Conservation (phyloP, 331 rosid genomes). For the Quercus phellos region DNA sequence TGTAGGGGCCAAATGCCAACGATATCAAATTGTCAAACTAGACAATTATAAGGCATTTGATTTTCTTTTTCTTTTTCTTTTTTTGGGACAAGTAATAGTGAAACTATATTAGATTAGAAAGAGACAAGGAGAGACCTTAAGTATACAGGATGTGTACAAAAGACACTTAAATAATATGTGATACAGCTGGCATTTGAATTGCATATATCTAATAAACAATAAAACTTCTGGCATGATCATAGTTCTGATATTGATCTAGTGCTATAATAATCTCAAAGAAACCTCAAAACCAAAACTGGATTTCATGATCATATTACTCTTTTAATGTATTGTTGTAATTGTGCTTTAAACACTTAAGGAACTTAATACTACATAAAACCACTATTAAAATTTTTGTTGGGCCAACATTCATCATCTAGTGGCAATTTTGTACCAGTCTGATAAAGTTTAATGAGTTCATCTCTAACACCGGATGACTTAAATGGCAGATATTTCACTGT, state of each 20-base stretch:
- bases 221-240: neutral
- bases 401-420: no score
- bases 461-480: neutral
- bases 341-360: neutral
- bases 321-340: neutral
- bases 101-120: no score
- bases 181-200: neutral
- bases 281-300: neutral
- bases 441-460: no score
- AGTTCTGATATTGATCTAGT: neutral
- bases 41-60: neutral
- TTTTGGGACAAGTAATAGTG: no score
- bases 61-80: neutral
- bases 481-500: neutral
- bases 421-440: no score
- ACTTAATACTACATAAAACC: no score
- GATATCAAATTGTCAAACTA: neutral
- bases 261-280: neutral
- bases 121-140: no score
- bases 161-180: no score
- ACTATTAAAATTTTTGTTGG: no score
- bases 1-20: neutral
- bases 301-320: neutral
- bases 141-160: no score
- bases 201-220: neutral